These are phyloP conservation scores for Aspergillus asperescens DNA, from an alignment of 495 filamentous ascomycete species.

Conservation along the genomic window DNA sequence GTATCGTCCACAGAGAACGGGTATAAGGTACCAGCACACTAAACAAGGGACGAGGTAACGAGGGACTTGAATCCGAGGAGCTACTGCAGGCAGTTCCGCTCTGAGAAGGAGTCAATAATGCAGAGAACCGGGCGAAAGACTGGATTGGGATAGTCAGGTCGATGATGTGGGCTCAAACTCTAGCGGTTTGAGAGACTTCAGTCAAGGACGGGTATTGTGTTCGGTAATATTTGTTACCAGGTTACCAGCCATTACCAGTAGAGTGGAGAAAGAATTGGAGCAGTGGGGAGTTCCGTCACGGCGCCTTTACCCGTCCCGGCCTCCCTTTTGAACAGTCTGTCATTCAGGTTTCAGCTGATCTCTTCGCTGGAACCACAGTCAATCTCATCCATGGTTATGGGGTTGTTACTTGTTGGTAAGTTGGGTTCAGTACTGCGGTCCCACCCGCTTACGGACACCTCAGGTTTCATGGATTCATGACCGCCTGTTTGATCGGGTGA, in stretches of 20 bases:
- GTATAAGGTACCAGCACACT: too few relatives aligned
- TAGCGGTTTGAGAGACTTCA: too few relatives aligned
- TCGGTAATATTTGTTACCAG: too few relatives aligned
- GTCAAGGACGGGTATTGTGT: too few relatives aligned
- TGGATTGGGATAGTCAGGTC: slow-evolving; percentile 15
- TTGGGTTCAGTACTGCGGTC: slow-evolving; percentile 23
- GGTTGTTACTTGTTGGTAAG: too few relatives aligned
- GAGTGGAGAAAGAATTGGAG: slow-evolving; percentile 18
- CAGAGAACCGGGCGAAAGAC: slow-evolving; percentile 11
- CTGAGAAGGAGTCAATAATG: slow-evolving; percentile 16
- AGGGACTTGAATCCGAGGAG: too few relatives aligned
- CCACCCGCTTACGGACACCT: slow-evolving; percentile 18
- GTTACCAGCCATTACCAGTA: too few relatives aligned
- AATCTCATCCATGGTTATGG: slow-evolving; percentile 41
- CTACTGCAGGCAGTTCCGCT: slow-evolving; percentile 20
- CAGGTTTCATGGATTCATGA: slow-evolving; percentile 2
- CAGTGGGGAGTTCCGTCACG: slow-evolving; percentile 22
- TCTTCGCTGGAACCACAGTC: too few relatives aligned
- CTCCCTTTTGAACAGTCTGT: slow-evolving; percentile 20
- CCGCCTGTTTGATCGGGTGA: slow-evolving; percentile 9
- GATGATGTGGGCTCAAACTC: too few relatives aligned
- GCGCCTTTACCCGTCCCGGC: slow-evolving; percentile 30
- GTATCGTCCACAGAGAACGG: too few relatives aligned
- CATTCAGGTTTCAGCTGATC: slow-evolving; percentile 22
- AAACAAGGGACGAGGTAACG: too few relatives aligned